Conservation (phyloP, 2,329 filamentous ascomycete species). For the Decorospora gaudefroyi region DNA sequence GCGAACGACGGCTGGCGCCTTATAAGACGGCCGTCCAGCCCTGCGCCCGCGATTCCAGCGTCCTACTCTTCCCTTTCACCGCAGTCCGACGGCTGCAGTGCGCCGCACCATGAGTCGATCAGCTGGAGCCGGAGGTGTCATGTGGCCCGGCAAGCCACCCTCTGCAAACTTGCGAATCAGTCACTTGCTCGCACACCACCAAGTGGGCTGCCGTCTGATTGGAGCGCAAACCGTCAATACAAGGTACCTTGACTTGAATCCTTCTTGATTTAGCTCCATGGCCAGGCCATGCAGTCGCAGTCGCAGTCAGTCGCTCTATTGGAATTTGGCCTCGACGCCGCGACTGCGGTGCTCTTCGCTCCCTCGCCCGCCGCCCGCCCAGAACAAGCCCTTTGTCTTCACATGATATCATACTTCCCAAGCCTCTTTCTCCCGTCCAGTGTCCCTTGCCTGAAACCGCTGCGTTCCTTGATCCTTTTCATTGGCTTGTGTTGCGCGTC, state of each 20-base stretch:
- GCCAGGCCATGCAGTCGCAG: constrained; percentile 45
- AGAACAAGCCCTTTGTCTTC: constrained; percentile 29
- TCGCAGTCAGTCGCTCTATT: constrained; percentile 42
- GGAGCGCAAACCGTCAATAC: constrained; percentile 35
- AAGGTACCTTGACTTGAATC: constrained; percentile 44
- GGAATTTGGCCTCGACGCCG: constrained; percentile 37
- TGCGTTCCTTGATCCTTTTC: constrained; percentile 23
- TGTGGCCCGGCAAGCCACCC: constrained; percentile 47
- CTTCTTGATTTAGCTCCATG: constrained; percentile 45
- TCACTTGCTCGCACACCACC: constrained; percentile 45
- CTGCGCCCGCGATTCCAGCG: constrained; percentile 14
- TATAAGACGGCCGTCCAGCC: constrained; percentile 33
- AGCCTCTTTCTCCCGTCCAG: constrained; percentile 24
- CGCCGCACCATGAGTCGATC: constrained; percentile 43
- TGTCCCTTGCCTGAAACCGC: constrained; percentile 35
- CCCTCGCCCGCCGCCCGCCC: constrained; percentile 29
- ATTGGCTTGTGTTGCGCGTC: constrained; percentile 28
- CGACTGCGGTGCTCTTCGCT: constrained; percentile 32
- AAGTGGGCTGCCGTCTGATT: constrained; percentile 35
- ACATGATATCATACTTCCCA: constrained; percentile 41
- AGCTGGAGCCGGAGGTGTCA: constrained; percentile 43
- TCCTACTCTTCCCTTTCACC: constrained; percentile 26
- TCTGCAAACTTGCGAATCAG: constrained; percentile 45
- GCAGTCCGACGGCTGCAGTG: constrained; percentile 31
- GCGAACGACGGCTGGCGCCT: constrained; percentile 20